Conservation (phyloP, 139 green algal genomes). For the Dunaliella sp. region DNA sequence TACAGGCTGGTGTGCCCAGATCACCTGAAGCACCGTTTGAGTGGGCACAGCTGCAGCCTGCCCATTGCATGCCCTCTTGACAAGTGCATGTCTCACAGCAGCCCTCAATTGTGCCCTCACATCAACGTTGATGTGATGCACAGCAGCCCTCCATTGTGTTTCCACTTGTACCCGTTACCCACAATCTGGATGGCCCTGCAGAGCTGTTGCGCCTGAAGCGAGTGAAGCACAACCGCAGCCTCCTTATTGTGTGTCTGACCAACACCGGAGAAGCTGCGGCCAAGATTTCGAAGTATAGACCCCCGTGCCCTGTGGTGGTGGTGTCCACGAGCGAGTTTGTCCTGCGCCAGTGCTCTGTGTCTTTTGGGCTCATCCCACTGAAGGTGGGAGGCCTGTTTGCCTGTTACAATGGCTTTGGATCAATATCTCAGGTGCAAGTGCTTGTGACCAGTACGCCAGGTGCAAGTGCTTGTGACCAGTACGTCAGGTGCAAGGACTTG, state of each 20-base stretch:
- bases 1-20: no score
- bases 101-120: constrained; percentile 6
- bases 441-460: no score
- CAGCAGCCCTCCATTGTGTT: neutral
- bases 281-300: constrained; percentile 68
- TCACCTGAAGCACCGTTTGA: no score
- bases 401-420: neutral
- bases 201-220: neutral
- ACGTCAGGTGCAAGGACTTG: no score
- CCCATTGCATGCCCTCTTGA: neutral
- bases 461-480: no score
- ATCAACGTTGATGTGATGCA: no score
- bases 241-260: neutral
- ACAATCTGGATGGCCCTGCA: no score
- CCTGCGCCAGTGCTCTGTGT: constrained; percentile 38
- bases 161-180: no score
- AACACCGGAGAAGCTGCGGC: constrained; percentile 20
- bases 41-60: no score
- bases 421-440: no score
- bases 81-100: neutral
- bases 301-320: constrained; percentile 53
- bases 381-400: constrained; percentile 24
- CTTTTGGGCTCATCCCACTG: constrained; percentile 44
- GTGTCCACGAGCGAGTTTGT: constrained; percentile 43
- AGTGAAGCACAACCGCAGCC: neutral